Evolutionary conservation across 805 yeast species (phyloP), one percentile per base, ranked within the genome.

Genomic region (Starmerella bacillaris): DNA sequence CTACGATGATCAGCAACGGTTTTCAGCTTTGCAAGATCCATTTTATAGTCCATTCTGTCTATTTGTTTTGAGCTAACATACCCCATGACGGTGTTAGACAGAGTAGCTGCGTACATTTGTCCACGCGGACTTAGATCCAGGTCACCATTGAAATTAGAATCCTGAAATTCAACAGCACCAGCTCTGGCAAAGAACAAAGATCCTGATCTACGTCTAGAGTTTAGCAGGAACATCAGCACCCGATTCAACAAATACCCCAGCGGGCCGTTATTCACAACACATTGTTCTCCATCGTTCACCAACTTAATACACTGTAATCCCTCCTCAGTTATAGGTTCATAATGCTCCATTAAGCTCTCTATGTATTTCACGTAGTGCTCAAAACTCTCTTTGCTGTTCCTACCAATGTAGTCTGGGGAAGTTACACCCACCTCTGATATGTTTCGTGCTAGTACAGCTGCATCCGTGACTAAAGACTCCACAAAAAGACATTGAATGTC

Each of bases 201-300:
- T 0, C 96, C 95, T 34, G 71, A 65, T 53, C 82, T 80, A 50
- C 82, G 77, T 45, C 86, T 70, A 9, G 89, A 67, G 58, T 89
- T 89, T 82, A 89, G 79, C 53, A 89, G 63, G 55, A 80, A 89
- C 54, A 80, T 82, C 18, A 89, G 83, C 34, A 89, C 89, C 51
- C 89, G 77, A 53, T 86, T 82, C 40, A 82, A 73, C 54, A 89
- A 64, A 54, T 86, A 89, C 14, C 94, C 95, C 49, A 80, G 70
- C 44, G 77, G 76, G 27, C 84, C 73, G 50, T 78, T 72, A 57
- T 80, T 78, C 39, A 84, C 67, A 30, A 78, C 72, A 38, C 86
- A 65, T 43, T 77, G 59, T 52, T 82, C 89, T 14, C 95, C 94
- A 56, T 84, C 86, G 54, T 89, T 84, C 50, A 78, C 76, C 48